Evolutionary conservation across 1,139 yeast species (phyloP).

Genomic region (Candida sp.): DNA sequence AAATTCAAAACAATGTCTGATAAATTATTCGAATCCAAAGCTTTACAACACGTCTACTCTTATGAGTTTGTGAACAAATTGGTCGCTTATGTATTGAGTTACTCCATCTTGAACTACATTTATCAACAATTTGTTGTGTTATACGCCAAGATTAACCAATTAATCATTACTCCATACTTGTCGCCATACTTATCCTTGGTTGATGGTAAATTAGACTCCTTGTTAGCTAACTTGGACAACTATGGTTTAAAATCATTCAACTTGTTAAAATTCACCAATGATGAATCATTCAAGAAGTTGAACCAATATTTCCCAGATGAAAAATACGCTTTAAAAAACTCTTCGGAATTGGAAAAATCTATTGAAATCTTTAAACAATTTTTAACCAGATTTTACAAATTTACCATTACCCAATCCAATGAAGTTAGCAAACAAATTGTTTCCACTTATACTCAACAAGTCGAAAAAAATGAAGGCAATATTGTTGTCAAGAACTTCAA

Average conservation of each 20-base stretch:
- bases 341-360: slow-evolving; percentile 25
- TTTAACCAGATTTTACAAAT: slow-evolving; percentile 14
- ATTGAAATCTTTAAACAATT: slow-evolving; percentile 29
- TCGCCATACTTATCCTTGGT: slow-evolving; percentile 17
- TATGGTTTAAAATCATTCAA: background rate
- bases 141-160: background rate
- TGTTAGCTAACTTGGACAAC: slow-evolving; percentile 8
- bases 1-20: slow-evolving; percentile 2
- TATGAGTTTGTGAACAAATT: slow-evolving; percentile 26
- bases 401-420: slow-evolving; percentile 14
- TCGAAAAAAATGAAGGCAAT: slow-evolving; percentile 10
- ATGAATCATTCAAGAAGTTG: slow-evolving; percentile 22
- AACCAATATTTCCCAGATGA: slow-evolving; percentile 33
- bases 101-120: slow-evolving; percentile 18
- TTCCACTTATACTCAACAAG: slow-evolving; percentile 33
- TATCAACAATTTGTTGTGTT: slow-evolving; percentile 18
- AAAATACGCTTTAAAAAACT: slow-evolving; percentile 17
- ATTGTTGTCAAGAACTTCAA: slow-evolving; percentile 25
- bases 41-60: slow-evolving; percentile 30
- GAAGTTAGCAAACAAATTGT: slow-evolving; percentile 28
- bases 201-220: slow-evolving; percentile 16
- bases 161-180: slow-evolving; percentile 1
- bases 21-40: slow-evolving; percentile 26
- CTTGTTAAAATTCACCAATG: slow-evolving; percentile 1
- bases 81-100: slow-evolving; percentile 22